Percentiles rank a stretch among this genome's conserved stretches.
Conservation (phyloP, 1,284 basidiomycete species). For the Austroboletus niveus region DNA sequence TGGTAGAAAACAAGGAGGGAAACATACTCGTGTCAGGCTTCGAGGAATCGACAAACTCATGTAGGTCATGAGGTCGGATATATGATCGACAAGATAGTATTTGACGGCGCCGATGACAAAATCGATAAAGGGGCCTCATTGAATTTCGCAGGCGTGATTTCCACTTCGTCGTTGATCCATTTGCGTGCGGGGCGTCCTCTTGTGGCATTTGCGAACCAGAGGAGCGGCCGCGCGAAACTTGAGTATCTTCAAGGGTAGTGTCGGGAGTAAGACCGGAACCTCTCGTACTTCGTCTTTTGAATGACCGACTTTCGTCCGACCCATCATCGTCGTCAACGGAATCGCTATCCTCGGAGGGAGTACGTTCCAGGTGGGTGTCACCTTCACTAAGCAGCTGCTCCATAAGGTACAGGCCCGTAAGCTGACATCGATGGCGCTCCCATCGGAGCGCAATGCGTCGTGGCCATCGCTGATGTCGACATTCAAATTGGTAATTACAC, state of each 20-base stretch:
- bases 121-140: too few relatives aligned
- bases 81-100: too few relatives aligned
- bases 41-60: too few relatives aligned
- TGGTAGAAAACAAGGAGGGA: too few relatives aligned
- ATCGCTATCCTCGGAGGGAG: background rate
- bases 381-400: constrained; percentile 15
- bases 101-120: too few relatives aligned
- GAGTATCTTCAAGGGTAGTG: constrained; percentile 3
- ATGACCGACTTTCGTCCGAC: background rate
- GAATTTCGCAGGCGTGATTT: background rate
- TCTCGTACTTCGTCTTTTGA: background rate
- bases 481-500: background rate
- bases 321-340: background rate
- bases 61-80: too few relatives aligned
- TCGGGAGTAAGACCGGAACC: constrained; percentile 13
- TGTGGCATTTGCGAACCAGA: background rate
- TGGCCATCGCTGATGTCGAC: background rate
- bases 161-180: background rate
- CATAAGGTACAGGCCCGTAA: constrained; percentile 11
- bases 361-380: constrained; percentile 9
- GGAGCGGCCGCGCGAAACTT: background rate
- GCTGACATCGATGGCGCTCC: background rate
- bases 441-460: background rate
- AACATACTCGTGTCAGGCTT: too few relatives aligned
- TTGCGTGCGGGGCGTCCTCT: background rate